Evolutionary conservation across 1,284 basidiomycete genomes (phyloP), one percentile per base, ranked within the genome.

Genomic region (Melampsora larici-populina): DNA sequence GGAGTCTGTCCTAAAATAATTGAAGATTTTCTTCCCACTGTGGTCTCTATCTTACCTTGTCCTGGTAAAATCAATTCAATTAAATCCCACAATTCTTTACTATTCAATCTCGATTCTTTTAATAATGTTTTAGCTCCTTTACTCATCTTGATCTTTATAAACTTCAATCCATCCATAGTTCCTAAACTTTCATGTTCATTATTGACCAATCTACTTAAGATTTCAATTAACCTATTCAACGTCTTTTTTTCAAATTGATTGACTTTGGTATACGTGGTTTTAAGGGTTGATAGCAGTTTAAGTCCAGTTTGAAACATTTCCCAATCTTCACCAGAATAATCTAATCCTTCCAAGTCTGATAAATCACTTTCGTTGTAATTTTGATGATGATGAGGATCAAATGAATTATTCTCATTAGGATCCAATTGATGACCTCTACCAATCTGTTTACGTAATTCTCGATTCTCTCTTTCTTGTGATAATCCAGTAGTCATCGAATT

Each of bases 321-420:
- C 92, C 93, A 94, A 83, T 97, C 93, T 77, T 92, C 89, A 2
- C 89, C 86, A 1, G 90, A 90, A 81, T 96, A 96, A 84, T 97
- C 93, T 79, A 94, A 84, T 79, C 92, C 91, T 49, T 82, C 82
- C 18, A 75, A 58, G 46, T 66, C 64, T 60, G 68, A 26, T 79
- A 71, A 17, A 69, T 51, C 31, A 81, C 79, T 63, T 78, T 64
- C 60, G 78, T 71, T 49, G 46, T 69, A 62, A 29, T 70, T 65
- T 21, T 48, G 55, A 66, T 77, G 67, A 49, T 21, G 18, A 49
- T n/a, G 33, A n/a, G n/a, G 8, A 65, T 43, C n/a, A 24, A 24
- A 58, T n/a, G n/a, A 29, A 58, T 11, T 1, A 24, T n/a, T 24
- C 31, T 43, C 63, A 17, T 31, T 21, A 11, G 63, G 31, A n/a